Evolutionary conservation across 768 basidiomycete genomes (phyloP), one percentile per base, ranked within the genome.

Genomic region (Leccinum longicurvipes): DNA sequence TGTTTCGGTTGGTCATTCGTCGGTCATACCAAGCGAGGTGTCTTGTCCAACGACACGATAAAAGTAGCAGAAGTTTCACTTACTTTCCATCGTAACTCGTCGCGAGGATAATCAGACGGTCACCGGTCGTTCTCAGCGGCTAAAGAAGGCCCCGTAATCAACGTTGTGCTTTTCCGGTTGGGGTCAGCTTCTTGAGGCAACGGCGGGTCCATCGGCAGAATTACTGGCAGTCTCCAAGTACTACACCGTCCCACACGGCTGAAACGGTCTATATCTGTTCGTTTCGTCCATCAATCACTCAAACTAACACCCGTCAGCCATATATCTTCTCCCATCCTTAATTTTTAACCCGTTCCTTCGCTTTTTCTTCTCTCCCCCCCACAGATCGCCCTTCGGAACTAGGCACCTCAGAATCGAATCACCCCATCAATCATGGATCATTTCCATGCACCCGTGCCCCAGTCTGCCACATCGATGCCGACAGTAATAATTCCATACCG

Each of bases 381-480:
- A 6, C 32, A 32, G 42, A 46, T 45, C 44, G n/a, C 31, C 54
- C 21, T 25, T 31, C 24, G 15, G 17, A 29, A 36, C 32, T 31
- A 45, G 29, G 29, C 51, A 54, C 34, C 39, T 24, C 46, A 56
- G 41, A 50, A 47, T 3, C 21, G 25, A 42, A 56, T 44, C 17
- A 52, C n/a, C n/a, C n/a, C n/a, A n/a, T n/a, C n/a, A n/a, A n/a
- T 41, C 51, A 72, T 72, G 69, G 61, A 72, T 24, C 56, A 60
- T 50, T 60, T 63, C 50, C 57, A 62, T 17, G 59, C 61, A 6
- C 62, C 69, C 7, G 54, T 60, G 6, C 69, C 67, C 3, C 58
- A 59, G 17, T 51, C 65, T 50, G 45, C 46, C 14, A 23, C 58
- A 44, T 60, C 56, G 36, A 24, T 61, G 6, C 44, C 58, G 32